These are phyloP conservation scores for Leonotis leonurus DNA, from an alignment of 257 asterid genomes.

Conservation along the genomic window DNA sequence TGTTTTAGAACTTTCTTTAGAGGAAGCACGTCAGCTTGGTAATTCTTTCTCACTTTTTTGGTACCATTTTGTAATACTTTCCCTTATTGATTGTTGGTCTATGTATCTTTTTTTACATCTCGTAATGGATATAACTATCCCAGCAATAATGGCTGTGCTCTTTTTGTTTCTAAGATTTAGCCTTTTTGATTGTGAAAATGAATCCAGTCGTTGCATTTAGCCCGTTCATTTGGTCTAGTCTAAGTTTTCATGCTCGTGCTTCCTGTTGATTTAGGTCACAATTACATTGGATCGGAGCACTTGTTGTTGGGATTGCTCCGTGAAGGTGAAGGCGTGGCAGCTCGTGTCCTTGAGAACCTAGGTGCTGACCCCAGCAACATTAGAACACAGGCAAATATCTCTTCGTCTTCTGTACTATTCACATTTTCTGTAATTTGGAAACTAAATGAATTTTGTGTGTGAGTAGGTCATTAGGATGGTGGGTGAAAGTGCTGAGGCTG, in stretches of 20 bases:
- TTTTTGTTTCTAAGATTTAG: neutral
- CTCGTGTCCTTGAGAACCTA: conserved; percentile 90
- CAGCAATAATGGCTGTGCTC: neutral
- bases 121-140: neutral
- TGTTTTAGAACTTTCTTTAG: conserved; percentile 87
- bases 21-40: conserved; percentile 99
- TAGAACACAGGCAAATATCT: conserved; percentile 65
- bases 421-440: neutral
- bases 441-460: conserved; percentile 11
- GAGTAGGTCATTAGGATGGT: conserved; percentile 70
- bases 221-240: neutral
- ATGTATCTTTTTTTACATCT: neutral
- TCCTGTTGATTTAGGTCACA: conserved; percentile 60
- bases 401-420: neutral
- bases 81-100: neutral
- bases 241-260: neutral
- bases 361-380: conserved; percentile 95
- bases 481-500: conserved; percentile 71
- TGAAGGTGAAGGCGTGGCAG: conserved; percentile 99
- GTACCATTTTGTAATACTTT: neutral
- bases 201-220: neutral
- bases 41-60: conserved; percentile 11
- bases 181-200: neutral
- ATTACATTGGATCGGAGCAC: conserved; percentile 99
- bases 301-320: conserved; percentile 91